Conservation (phyloP, 2,329 filamentous ascomycete genomes). For the Sphaerostilbella broomeana region DNA sequence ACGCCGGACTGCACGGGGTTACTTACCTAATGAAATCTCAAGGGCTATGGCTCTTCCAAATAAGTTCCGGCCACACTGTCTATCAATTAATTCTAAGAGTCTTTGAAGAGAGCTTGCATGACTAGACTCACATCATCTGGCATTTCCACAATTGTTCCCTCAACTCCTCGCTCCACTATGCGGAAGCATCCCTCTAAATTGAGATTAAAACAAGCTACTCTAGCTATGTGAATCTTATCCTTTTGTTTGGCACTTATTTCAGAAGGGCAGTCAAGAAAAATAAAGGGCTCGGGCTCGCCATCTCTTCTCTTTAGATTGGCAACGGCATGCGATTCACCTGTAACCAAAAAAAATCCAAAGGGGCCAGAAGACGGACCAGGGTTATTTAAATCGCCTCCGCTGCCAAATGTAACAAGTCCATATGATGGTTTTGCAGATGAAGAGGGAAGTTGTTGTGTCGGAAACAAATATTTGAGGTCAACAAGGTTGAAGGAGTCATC, state of each 20-base stretch:
- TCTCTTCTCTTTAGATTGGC: not conserved
- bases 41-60: slow-evolving; percentile 2
- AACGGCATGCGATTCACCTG: not conserved
- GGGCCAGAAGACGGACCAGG: too few relatives aligned
- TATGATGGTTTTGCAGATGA: too few relatives aligned
- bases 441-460: too few relatives aligned
- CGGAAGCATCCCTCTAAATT: slow-evolving; percentile 1
- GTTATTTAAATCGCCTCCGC: too few relatives aligned
- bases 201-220: not conserved
- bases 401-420: too few relatives aligned
- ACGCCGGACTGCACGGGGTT: not conserved
- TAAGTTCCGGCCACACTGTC: not conserved
- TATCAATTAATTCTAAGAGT: too few relatives aligned
- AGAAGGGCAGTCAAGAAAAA: slow-evolving; percentile 1
- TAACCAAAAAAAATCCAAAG: not conserved
- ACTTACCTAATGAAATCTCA: not conserved
- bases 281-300: not conserved
- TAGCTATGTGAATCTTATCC: slow-evolving; percentile 1
- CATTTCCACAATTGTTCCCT: slow-evolving; percentile 7
- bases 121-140: not conserved
- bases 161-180: slow-evolving; percentile 1
- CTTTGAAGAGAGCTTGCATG: too few relatives aligned
- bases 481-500: too few relatives aligned
- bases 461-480: too few relatives aligned
- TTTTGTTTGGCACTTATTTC: not conserved